phyloP scores from a whole-genome alignment of 768 basidiomycete species.

The Hemileccinum impolitum region DNA sequence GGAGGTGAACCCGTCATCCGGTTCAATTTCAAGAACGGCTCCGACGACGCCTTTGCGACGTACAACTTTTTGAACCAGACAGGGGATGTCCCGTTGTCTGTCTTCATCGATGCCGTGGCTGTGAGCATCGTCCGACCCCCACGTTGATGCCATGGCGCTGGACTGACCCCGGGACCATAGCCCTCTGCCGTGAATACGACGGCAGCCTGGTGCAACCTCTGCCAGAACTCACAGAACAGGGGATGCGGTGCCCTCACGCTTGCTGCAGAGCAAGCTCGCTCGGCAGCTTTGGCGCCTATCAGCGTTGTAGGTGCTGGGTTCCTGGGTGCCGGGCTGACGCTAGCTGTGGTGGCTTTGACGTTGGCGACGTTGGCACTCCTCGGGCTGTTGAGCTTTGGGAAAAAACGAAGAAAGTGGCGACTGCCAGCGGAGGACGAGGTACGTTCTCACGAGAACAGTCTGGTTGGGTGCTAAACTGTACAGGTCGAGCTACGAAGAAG shows the following conservation, averaged over 20 bases:
- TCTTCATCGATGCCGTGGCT: slow-evolving; percentile 42
- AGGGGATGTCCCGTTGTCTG: slow-evolving; percentile 53
- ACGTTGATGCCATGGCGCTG: neutral
- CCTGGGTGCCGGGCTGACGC: slow-evolving; percentile 56
- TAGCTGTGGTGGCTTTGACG: slow-evolving; percentile 40
- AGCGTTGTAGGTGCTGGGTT: slow-evolving; percentile 63
- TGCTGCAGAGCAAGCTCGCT: slow-evolving; percentile 22
- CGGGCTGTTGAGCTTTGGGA: slow-evolving; percentile 34
- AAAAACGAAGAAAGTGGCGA: slow-evolving; percentile 4
- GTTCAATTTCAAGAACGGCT: slow-evolving; percentile 71
- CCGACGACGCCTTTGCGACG: slow-evolving; percentile 43
- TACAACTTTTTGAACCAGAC: slow-evolving; percentile 45
- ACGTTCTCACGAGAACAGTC: slow-evolving; percentile 2
- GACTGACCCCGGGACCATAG: slow-evolving; percentile 27
- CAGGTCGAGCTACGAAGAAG: slow-evolving; percentile 24
- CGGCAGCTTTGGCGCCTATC: slow-evolving; percentile 39
- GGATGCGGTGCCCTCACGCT: slow-evolving; percentile 51
- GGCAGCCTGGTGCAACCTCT: slow-evolving; percentile 55
- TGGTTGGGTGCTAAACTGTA: slow-evolving; percentile 1
- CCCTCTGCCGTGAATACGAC: slow-evolving; percentile 50
- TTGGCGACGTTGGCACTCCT: slow-evolving; percentile 39
- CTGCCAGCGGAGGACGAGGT: slow-evolving; percentile 11
- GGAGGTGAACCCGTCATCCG: slow-evolving; percentile 51
- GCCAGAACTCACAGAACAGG: slow-evolving; percentile 53
- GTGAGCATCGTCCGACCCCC: slow-evolving; percentile 21